These are phyloP conservation scores for Erodium trifolium DNA, from an alignment of 441 rosid species.

Conservation along the genomic window DNA sequence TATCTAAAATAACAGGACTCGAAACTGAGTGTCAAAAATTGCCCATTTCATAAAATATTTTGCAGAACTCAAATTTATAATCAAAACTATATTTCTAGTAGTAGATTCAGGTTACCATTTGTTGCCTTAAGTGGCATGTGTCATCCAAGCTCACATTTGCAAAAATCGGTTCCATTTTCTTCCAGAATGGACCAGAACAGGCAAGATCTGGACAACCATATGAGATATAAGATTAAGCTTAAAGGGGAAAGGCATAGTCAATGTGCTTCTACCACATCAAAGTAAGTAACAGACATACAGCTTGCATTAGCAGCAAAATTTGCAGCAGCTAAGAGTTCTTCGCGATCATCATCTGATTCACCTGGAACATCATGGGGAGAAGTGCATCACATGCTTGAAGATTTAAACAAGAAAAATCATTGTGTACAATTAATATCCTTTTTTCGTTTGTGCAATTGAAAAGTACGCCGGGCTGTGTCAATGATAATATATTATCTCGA, in stretches of 20 bases:
- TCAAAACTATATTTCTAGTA: slow-evolving; percentile 12
- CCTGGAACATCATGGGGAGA: slow-evolving; percentile 40
- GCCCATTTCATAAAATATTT: neutral
- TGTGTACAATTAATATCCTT: neutral
- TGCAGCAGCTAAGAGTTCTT: slow-evolving; percentile 79
- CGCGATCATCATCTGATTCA: slow-evolving; percentile 81
- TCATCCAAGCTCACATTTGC: slow-evolving; percentile 52
- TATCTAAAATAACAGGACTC: slow-evolving; percentile 27
- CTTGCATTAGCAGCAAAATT: slow-evolving; percentile 59
- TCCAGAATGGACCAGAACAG: slow-evolving; percentile 74
- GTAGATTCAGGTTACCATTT: slow-evolving; percentile 37
- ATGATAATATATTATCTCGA: neutral
- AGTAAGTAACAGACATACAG: slow-evolving; percentile 38
- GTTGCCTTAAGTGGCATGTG: slow-evolving; percentile 60
- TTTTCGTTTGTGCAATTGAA: neutral
- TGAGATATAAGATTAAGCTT: neutral
- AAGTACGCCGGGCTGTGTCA: neutral
- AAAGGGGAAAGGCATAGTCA: slow-evolving; percentile 6
- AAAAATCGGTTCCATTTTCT: slow-evolving; percentile 72
- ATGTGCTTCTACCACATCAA: neutral
- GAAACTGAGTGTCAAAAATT: slow-evolving; percentile 6
- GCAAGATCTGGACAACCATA: slow-evolving; percentile 48
- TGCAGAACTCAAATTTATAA: neutral
- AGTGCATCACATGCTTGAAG: neutral
- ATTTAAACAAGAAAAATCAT: neutral